Base-by-base conservation (phyloP, 371 early-diverging fungal genomes). In the Gilbertella persicaria region DNA sequence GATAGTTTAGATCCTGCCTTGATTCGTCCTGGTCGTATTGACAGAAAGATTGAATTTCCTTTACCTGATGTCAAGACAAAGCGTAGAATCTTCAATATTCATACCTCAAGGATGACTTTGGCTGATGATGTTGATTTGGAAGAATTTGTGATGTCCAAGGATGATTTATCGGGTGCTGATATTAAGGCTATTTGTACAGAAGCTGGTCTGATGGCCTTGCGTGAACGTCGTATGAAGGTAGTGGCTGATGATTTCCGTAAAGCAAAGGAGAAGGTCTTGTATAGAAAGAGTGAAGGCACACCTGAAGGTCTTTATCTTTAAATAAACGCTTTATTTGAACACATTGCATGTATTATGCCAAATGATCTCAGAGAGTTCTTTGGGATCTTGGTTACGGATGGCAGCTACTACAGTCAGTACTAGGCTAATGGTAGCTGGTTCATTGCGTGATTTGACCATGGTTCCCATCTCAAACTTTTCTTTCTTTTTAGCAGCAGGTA, bases 171-270 rank as follows among this genome's bases (percentile, higher is more conserved):
- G 53, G 99, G 99, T 46, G 99, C 99, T 16, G 99, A 99, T 78
- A 96, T 99, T 60, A 99, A 99, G 81, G 99, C 99, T 48, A 96
- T 99, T 45, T 99, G 99, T 81, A 99, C 99, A 8, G 99, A 99
- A 71, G 94, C 99, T 24, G 99, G 99, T 53, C 82, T 99, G 73
- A 72, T 98, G 65, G 99, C 99, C 16, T 76, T 99, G 45, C 90
- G 99, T 58, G 99, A 99, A 77, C 92, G 99, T 62, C 87, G 99
- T 65, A 99, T 97, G 95, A 94, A 94, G 78, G 99, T 99, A 17
- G 87, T 92, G 37, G 96, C 93, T 49, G 96, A 97, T 53, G 99
- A 99, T 78, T 94, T 99, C 67, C 86, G 87, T 66, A 97, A 98
- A 80, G 99, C 99, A 13, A 94, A 93, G 67, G 99, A 99, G 68